These are phyloP conservation scores for Besnoitia besnoiti DNA, from an alignment of 169 alveolate genomes.

Conservation along the genomic window DNA sequence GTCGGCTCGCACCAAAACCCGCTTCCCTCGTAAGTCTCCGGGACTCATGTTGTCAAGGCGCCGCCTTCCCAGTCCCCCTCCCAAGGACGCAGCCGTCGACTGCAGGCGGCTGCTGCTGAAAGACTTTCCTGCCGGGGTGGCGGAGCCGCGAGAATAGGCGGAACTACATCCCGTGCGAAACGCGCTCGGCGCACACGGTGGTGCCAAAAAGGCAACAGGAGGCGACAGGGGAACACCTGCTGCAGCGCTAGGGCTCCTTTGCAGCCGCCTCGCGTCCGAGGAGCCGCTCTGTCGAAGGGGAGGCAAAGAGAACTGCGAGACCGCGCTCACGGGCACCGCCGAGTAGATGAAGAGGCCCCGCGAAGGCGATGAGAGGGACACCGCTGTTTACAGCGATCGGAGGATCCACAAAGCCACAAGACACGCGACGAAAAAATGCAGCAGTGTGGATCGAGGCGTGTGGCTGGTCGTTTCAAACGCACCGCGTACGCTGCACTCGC, in stretches of 20 bases:
- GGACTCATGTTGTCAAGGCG: constrained; percentile 9
- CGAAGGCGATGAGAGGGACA: not conserved
- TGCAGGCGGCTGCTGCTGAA: not conserved
- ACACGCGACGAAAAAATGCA: too few species aligned
- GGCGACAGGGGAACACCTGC: not conserved
- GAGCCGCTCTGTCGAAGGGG: not conserved
- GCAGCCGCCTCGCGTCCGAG: not conserved
- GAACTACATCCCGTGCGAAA: too few species aligned
- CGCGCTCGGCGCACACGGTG: too few species aligned
- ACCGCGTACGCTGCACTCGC: too few species aligned
- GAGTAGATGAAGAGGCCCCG: not conserved
- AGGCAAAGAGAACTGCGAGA: not conserved
- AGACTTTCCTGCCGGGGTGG: not conserved
- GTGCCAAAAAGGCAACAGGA: too few species aligned
- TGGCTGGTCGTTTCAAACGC: too few species aligned
- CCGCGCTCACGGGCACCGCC: not conserved
- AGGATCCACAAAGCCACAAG: too few species aligned
- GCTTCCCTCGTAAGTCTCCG: constrained; percentile 76
- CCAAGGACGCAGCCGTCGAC: not conserved
- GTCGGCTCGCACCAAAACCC: constrained; percentile 95
- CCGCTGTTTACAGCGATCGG: too few species aligned
- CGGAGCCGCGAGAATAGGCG: too few species aligned
- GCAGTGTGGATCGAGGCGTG: too few species aligned
- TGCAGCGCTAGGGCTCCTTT: not conserved
- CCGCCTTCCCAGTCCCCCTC: not conserved